Percentiles rank a stretch among this genome's conserved stretches.
Evolutionary conservation across 2,329 filamentous ascomycete species (phyloP).

Genomic region (Whalleya microplaca): DNA sequence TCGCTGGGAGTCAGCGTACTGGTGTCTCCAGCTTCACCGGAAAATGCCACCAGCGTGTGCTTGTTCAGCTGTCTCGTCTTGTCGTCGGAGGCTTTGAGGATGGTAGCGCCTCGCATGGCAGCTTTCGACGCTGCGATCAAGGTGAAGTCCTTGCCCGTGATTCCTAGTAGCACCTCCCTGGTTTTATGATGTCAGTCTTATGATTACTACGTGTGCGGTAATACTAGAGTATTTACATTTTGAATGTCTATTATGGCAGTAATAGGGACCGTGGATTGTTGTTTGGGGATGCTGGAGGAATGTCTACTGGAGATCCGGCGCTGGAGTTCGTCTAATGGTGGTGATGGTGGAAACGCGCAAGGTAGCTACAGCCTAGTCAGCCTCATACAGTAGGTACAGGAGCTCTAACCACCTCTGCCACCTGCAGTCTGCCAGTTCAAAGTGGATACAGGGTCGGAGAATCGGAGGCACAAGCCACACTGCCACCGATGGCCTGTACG

Average conservation of each 20-base stretch:
- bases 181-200: slow-evolving; percentile 18
- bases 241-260: slow-evolving; percentile 6
- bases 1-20: slow-evolving; percentile 52
- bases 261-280: slow-evolving; percentile 6
- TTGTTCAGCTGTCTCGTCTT: slow-evolving; percentile 94
- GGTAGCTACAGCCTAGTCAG: slow-evolving; percentile 47
- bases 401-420: too few relatives aligned
- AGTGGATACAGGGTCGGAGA: slow-evolving; percentile 16
- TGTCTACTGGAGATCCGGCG: slow-evolving; percentile 12
- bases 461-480: slow-evolving; percentile 29
- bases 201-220: not conserved
- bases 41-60: slow-evolving; percentile 93
- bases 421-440: too few relatives aligned
- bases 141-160: slow-evolving; percentile 99
- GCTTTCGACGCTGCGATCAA: slow-evolving; percentile 97
- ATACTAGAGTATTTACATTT: slow-evolving; percentile 15
- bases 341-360: slow-evolving; percentile 40
- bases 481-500: too few relatives aligned
- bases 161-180: slow-evolving; percentile 94
- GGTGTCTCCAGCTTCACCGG: slow-evolving; percentile 94
- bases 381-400: slow-evolving; percentile 29
- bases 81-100: slow-evolving; percentile 94
- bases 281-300: slow-evolving; percentile 11
- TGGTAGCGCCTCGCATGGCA: slow-evolving; percentile 94
- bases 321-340: slow-evolving; percentile 10